Percentiles rank a stretch among this genome's conserved stretches.
These are phyloP conservation scores for Blastocrithidia nonstop DNA, from an alignment of 208 protist genomes.

Conservation along the genomic window DNA sequence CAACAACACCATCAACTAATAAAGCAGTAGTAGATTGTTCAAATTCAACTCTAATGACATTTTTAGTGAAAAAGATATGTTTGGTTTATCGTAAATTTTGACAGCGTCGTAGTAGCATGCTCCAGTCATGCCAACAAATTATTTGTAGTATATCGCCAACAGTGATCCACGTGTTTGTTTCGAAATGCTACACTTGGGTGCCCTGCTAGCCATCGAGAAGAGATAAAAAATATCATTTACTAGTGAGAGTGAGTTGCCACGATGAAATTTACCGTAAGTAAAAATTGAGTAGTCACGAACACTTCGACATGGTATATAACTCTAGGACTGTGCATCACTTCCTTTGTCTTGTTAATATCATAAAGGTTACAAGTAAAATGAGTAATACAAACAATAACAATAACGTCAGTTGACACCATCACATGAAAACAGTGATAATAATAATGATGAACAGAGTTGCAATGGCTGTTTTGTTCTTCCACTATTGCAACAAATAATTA, in stretches of 20 bases:
- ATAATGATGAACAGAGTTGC: too few species aligned
- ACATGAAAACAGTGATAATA: too few species aligned
- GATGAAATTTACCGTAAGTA: neutral
- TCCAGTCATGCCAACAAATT: conserved; percentile 9
- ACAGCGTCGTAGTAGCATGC: conserved; percentile 4
- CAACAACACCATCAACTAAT: neutral
- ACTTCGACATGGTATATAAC: conserved; percentile 1
- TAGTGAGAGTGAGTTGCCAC: neutral
- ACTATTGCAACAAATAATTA: too few species aligned
- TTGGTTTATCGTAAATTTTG: neutral
- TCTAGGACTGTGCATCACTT: too few species aligned
- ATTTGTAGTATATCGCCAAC: conserved; percentile 33
- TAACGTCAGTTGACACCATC: too few species aligned
- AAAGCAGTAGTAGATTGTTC: neutral
- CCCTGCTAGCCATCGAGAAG: conserved; percentile 18
- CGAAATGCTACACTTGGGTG: conserved; percentile 43
- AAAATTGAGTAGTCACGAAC: conserved; percentile 1
- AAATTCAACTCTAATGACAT: neutral
- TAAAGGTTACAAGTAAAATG: too few species aligned
- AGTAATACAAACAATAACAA: neutral
- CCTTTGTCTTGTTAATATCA: too few species aligned
- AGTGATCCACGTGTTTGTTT: conserved; percentile 59
- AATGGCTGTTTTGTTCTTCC: too few species aligned
- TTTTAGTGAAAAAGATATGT: neutral
- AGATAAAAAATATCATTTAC: conserved; percentile 5